These are phyloP conservation scores for Salix purpurea DNA, from an alignment of 345 rosid genomes.

Conservation along the genomic window DNA sequence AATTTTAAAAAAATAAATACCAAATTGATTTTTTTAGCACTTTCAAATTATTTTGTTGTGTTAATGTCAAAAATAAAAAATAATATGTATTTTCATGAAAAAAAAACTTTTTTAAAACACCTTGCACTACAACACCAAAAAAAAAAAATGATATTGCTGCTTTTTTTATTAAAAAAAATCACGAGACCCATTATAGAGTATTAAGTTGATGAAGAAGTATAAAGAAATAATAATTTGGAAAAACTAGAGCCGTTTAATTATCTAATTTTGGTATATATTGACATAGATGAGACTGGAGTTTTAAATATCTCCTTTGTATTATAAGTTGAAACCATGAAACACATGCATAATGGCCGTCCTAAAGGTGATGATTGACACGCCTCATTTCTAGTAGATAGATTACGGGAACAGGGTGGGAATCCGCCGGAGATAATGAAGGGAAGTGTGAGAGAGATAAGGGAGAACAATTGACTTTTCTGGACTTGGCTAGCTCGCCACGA, in stretches of 20 bases:
- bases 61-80: no score
- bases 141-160: no score
- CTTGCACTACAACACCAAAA: no score
- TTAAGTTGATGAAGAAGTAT: background rate
- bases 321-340: background rate
- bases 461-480: background rate
- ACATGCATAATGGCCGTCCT: constrained; percentile 3
- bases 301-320: background rate
- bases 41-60: no score
- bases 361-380: constrained; percentile 7
- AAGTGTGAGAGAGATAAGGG: background rate
- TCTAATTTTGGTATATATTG: no score
- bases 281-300: background rate
- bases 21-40: no score
- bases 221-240: background rate
- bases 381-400: background rate
- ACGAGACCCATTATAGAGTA: background rate
- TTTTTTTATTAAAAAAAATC: no score
- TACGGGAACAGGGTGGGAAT: constrained; percentile 16
- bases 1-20: no score
- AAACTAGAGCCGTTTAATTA: background rate
- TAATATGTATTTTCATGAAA: no score
- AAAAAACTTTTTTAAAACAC: no score
- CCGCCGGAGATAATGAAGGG: background rate
- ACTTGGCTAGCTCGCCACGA: background rate